A percentile compares a stretch with the other conserved stretches of the same genome.
These are phyloP conservation scores for Hymenochaete sp. DNA, from an alignment of 1,284 basidiomycete species.

Conservation along the genomic window DNA sequence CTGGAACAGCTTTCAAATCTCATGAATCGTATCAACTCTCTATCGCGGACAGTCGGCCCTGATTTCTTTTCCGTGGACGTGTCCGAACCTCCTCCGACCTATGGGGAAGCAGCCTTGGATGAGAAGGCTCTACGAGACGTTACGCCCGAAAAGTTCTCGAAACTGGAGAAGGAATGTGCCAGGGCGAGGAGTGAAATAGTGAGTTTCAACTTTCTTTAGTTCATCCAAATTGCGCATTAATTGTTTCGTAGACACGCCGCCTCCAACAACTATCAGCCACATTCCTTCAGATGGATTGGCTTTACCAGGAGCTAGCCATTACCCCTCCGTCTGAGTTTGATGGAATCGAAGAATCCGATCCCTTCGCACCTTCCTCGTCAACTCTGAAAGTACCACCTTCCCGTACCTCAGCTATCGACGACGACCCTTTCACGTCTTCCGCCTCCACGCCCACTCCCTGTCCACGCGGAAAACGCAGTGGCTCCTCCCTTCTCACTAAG, in stretches of 20 bases:
- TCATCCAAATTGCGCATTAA: constrained; percentile 7
- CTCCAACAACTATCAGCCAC: constrained; percentile 52
- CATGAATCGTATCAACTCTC: constrained; percentile 47
- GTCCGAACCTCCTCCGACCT: constrained; percentile 36
- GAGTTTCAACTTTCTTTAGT: constrained; percentile 25
- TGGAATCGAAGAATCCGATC: no score
- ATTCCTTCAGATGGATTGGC: constrained; percentile 68
- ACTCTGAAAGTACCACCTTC: constrained; percentile 26
- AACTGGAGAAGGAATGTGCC: constrained; percentile 71
- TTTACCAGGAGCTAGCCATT: constrained; percentile 73
- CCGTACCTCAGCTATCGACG: constrained; percentile 28
- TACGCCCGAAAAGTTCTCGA: constrained; percentile 66
- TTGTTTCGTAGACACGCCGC: constrained; percentile 47
- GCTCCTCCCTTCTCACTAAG: constrained; percentile 6
- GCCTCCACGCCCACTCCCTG: constrained; percentile 15
- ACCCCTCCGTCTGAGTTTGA: constrained; percentile 41
- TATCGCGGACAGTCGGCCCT: constrained; percentile 52
- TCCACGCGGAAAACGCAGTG: constrained; percentile 4
- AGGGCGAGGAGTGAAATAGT: constrained; percentile 75
- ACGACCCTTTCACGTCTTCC: constrained; percentile 23
- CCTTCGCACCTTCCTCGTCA: no score
- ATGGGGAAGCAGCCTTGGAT: constrained; percentile 32
- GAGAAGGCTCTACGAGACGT: constrained; percentile 53
- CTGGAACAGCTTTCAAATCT: constrained; percentile 64
- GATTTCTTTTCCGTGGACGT: constrained; percentile 54